phyloP scores from a whole-genome alignment of 495 filamentous ascomycete species.

The Hypoxylon rickii region DNA sequence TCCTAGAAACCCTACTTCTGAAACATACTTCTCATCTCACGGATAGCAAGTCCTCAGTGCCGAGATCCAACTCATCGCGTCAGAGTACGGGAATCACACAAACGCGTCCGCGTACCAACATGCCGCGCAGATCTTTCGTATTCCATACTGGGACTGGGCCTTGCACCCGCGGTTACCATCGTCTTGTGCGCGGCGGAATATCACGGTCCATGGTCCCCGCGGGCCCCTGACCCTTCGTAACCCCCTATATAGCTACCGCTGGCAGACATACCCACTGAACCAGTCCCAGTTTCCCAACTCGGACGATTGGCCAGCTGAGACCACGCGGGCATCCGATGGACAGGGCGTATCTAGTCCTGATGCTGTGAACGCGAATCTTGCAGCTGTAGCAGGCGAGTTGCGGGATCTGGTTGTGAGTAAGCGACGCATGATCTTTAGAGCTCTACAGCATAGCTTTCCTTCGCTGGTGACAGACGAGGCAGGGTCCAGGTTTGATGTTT shows the following conservation, averaged over 20 bases:
- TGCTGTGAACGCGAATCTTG: slow-evolving; percentile 28
- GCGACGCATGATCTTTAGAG: too few relatives aligned
- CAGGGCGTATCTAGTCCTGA: slow-evolving; percentile 25
- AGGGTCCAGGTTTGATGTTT: neutral
- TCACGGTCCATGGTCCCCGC: slow-evolving; percentile 41
- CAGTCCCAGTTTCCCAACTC: slow-evolving; percentile 32
- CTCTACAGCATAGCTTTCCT: too few relatives aligned
- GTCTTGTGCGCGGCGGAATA: slow-evolving; percentile 30
- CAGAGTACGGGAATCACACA: slow-evolving; percentile 30
- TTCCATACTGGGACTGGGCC: slow-evolving; percentile 53
- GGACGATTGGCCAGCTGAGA: slow-evolving; percentile 21
- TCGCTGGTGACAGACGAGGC: neutral
- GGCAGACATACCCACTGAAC: slow-evolving; percentile 36
- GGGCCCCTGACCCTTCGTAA: slow-evolving; percentile 38
- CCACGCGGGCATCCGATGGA: slow-evolving; percentile 33
- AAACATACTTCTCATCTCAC: neutral
- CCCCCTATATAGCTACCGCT: slow-evolving; percentile 45
- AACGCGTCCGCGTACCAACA: slow-evolving; percentile 36
- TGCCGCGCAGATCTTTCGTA: slow-evolving; percentile 42
- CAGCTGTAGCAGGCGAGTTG: slow-evolving; percentile 18
- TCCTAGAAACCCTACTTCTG: too few relatives aligned
- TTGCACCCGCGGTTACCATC: slow-evolving; percentile 35
- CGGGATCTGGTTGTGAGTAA: slow-evolving; percentile 39
- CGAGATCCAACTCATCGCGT: slow-evolving; percentile 42
- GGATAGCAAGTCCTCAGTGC: slow-evolving; percentile 46